Conservation (phyloP, 2,329 filamentous ascomycete genomes). For the Xylaria sp. region DNA sequence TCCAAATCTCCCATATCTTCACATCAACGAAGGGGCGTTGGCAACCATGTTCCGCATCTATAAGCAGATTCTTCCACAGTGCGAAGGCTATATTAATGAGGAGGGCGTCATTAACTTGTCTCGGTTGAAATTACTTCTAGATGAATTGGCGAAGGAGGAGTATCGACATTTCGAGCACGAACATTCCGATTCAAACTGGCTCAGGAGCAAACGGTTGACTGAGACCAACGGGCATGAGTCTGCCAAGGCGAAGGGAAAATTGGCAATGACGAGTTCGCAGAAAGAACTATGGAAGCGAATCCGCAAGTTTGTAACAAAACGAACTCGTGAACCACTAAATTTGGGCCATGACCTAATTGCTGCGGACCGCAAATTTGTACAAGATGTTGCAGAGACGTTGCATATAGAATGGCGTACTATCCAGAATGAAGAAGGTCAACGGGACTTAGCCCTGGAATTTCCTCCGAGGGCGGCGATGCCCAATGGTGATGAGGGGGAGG, state of each 20-base stretch:
- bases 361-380: constrained; percentile 90
- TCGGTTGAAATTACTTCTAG: constrained; percentile 79
- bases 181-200: constrained; percentile 88
- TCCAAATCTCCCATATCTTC: constrained; percentile 92
- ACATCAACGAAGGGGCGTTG: constrained; percentile 98
- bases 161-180: constrained; percentile 93
- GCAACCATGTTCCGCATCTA: constrained; percentile 98
- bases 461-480: constrained; percentile 53
- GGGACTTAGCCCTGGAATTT: constrained; percentile 63
- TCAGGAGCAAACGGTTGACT: constrained; percentile 83
- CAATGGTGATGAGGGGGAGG: constrained; percentile 52
- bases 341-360: constrained; percentile 79
- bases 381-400: constrained; percentile 78
- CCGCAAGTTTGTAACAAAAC: constrained; percentile 81
- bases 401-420: constrained; percentile 67
- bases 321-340: constrained; percentile 73
- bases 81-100: constrained; percentile 96
- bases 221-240: constrained; percentile 74
- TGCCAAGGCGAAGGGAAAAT: constrained; percentile 64
- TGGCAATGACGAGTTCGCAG: constrained; percentile 82
- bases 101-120: constrained; percentile 89
- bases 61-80: constrained; percentile 86
- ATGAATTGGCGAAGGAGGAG: constrained; percentile 88
- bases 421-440: constrained; percentile 65
- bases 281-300: constrained; percentile 84